Evolutionary conservation across 2,329 filamentous ascomycete species (phyloP).

Genomic region (Thielaviopsis euricoi): DNA sequence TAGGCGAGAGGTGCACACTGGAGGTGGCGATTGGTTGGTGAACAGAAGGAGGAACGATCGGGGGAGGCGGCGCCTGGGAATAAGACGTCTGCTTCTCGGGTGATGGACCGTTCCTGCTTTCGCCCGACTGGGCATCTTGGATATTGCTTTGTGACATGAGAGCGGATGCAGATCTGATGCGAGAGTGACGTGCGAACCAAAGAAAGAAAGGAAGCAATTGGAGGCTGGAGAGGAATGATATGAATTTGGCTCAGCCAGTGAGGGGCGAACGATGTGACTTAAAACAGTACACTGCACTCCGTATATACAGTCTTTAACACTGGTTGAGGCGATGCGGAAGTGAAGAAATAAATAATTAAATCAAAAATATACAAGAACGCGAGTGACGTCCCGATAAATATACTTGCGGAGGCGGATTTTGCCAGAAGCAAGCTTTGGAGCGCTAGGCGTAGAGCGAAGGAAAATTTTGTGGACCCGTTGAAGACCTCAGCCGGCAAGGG

Average conservation of each 20-base stretch:
- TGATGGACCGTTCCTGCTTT: background rate
- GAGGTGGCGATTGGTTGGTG: background rate
- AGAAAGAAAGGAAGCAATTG: background rate
- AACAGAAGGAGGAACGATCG: constrained; percentile 1
- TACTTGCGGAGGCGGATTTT: too few species aligned
- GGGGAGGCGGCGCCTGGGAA: constrained; percentile 3
- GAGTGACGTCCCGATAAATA: background rate
- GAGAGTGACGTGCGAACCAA: constrained; percentile 2
- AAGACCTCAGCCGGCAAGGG: background rate
- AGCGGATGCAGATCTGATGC: constrained; percentile 3
- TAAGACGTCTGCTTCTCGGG: constrained; percentile 2
- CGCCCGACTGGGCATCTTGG: background rate
- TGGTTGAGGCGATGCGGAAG: background rate
- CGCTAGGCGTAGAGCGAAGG: background rate
- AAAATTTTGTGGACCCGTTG: background rate
- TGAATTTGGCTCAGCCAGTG: background rate
- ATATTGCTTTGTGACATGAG: constrained; percentile 6
- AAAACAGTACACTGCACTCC: background rate
- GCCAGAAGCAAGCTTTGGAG: background rate
- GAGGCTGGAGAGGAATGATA: background rate
- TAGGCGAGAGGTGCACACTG: constrained; percentile 7
- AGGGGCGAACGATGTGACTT: background rate
- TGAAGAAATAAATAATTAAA: background rate
- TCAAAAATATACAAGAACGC: background rate
- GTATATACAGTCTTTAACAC: background rate